A percentile compares a stretch with the other conserved stretches of the same genome.
Conservation (phyloP, 768 basidiomycete species). For the Boletales sp. region DNA sequence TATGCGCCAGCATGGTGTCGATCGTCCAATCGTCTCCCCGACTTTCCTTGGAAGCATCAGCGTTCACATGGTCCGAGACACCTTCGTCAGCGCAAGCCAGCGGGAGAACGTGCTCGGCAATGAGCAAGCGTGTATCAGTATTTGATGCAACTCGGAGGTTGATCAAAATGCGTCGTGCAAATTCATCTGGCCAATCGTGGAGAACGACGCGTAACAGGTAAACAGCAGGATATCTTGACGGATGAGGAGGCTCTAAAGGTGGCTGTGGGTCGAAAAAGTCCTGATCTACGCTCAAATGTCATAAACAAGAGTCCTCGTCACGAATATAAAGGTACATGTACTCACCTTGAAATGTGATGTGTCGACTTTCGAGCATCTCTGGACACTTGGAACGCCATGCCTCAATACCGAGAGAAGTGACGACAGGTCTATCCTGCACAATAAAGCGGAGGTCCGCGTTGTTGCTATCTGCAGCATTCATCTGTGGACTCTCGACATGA, state of each 20-base stretch:
- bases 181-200: conserved; percentile 76
- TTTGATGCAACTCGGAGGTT: conserved; percentile 39
- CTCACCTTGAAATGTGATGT: conserved; percentile 50
- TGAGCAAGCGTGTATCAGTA: conserved; percentile 53
- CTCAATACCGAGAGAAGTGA: conserved; percentile 49
- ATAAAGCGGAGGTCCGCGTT: conserved; percentile 42
- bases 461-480: conserved; percentile 8
- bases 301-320: background rate
- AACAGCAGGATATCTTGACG: conserved; percentile 47
- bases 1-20: conserved; percentile 31
- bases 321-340: background rate
- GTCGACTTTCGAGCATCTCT: conserved; percentile 51
- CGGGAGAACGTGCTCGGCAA: conserved; percentile 71
- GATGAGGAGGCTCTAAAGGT: conserved; percentile 25
- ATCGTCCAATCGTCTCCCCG: conserved; percentile 26
- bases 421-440: conserved; percentile 59
- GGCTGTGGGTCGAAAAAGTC: conserved; percentile 73
- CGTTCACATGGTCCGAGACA: conserved; percentile 3
- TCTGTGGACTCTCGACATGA: conserved; percentile 4
- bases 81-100: conserved; percentile 59
- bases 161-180: conserved; percentile 43
- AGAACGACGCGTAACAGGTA: conserved; percentile 69
- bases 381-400: conserved; percentile 61
- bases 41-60: conserved; percentile 4
- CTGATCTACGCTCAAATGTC: conserved; percentile 42